These are phyloP conservation scores for Fraxinus quadrangulata DNA, from an alignment of 257 asterid species.

Conservation along the genomic window DNA sequence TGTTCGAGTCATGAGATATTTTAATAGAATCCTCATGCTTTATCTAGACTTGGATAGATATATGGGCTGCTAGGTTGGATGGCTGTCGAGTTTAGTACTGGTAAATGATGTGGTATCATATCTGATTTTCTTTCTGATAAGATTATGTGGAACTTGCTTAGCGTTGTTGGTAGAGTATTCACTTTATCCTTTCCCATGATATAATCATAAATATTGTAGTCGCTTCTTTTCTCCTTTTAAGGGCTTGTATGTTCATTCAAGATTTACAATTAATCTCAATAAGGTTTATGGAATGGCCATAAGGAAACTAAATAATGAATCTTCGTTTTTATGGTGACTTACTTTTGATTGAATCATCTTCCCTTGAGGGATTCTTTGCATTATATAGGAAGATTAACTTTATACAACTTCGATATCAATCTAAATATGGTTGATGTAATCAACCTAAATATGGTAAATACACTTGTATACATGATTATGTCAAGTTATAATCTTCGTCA, in stretches of 20 bases:
- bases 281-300: slow-evolving; percentile 62
- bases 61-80: not conserved
- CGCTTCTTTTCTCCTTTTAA: slow-evolving; percentile 24
- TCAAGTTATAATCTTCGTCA: too few species aligned
- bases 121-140: not conserved
- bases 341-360: too few species aligned
- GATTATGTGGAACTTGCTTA: not conserved
- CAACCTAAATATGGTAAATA: too few species aligned
- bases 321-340: slow-evolving; percentile 74
- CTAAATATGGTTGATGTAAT: too few species aligned
- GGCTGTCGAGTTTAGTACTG: not conserved
- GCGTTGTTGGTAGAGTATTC: not conserved
- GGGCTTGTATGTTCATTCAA: slow-evolving; percentile 58
- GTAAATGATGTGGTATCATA: not conserved
- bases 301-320: slow-evolving; percentile 73
- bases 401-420: too few species aligned
- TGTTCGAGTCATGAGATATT: not conserved
- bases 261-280: slow-evolving; percentile 59
- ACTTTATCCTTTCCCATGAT: not conserved
- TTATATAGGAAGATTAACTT: too few species aligned
- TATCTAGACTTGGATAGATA: not conserved
- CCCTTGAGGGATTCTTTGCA: too few species aligned
- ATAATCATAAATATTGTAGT: not conserved
- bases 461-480: too few species aligned
- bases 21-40: not conserved